A percentile compares a stretch with the other conserved stretches of the same genome.
These are phyloP conservation scores for Apiospora phragmitis DNA, from an alignment of 2,329 filamentous ascomycete genomes.

Conservation along the genomic window DNA sequence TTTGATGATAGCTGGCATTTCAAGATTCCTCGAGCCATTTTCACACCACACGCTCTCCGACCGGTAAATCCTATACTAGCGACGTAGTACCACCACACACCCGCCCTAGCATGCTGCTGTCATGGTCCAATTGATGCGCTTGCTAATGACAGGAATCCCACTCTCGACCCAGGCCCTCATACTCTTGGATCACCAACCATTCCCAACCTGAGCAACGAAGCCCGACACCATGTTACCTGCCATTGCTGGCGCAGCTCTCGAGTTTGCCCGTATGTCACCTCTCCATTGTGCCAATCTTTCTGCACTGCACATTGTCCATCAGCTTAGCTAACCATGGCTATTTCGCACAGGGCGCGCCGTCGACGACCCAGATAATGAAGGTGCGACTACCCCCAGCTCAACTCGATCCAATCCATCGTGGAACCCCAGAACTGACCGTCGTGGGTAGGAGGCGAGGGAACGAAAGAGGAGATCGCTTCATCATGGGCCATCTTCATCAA, in stretches of 20 bases:
- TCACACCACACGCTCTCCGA: neutral
- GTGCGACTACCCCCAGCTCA: conserved; percentile 30
- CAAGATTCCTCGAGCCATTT: neutral
- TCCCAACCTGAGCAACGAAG: neutral
- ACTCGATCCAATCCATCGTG: neutral
- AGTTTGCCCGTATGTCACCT: conserved; percentile 39
- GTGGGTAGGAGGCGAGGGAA: conserved; percentile 66
- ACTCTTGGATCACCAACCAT: neutral
- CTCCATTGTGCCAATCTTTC: conserved; percentile 11
- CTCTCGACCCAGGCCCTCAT: conserved; percentile 3
- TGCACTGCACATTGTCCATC: conserved; percentile 8
- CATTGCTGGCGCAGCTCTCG: conserved; percentile 37
- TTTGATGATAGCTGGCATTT: conserved; percentile 2
- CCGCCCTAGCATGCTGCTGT: conserved; percentile 6
- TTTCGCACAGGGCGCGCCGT: conserved; percentile 40
- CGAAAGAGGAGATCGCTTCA: conserved; percentile 89
- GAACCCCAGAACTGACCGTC: conserved; percentile 7
- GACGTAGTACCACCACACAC: neutral
- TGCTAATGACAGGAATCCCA: neutral
- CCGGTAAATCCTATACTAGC: neutral
- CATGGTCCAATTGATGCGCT: conserved; percentile 9
- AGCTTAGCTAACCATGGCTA: neutral
- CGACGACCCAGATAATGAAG: conserved; percentile 49
- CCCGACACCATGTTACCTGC: conserved; percentile 35
- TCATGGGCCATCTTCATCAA: conserved; percentile 98